Conservation (phyloP, 192 early-diverging fungal species). For the Diversispora eburnea region DNA sequence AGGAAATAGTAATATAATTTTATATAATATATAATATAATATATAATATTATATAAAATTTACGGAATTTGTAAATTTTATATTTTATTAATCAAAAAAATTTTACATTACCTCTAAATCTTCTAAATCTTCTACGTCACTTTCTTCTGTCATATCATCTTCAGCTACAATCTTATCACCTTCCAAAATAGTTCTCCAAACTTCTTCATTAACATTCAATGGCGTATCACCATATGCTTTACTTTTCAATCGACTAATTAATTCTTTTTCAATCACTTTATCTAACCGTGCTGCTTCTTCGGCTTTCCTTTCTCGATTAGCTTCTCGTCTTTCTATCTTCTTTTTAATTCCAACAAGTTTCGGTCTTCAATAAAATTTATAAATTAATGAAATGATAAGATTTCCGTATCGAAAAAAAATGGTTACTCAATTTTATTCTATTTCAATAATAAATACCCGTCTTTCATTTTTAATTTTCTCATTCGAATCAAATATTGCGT, state of each 20-base stretch:
- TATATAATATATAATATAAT: no score
- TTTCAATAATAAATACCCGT: slow-evolving; percentile 36
- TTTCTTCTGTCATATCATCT: slow-evolving; percentile 71
- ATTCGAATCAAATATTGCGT: slow-evolving; percentile 95
- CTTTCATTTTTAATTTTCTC: slow-evolving; percentile 84
- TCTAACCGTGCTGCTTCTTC: slow-evolving; percentile 90
- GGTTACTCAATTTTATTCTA: not conserved
- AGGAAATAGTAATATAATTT: no score
- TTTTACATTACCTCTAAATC: slow-evolving; percentile 12
- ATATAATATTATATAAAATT: no score
- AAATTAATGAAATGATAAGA: not conserved
- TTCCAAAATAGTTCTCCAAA: slow-evolving; percentile 87
- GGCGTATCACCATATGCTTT: slow-evolving; percentile 96
- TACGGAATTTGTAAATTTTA: no score
- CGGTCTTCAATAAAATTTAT: slow-evolving; percentile 43
- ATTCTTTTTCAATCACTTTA: slow-evolving; percentile 91
- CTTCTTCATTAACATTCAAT: slow-evolving; percentile 87
- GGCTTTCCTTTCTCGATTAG: slow-evolving; percentile 81
- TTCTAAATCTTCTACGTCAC: slow-evolving; percentile 57
- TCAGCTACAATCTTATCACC: slow-evolving; percentile 66
- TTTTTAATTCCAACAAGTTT: slow-evolving; percentile 88
- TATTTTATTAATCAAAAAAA: no score
- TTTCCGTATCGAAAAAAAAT: slow-evolving; percentile 1
- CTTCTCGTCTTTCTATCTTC: slow-evolving; percentile 88
- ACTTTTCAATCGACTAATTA: slow-evolving; percentile 84